Evolutionary conservation across 768 basidiomycete species (phyloP).

Genomic region (Trametes elegans): DNA sequence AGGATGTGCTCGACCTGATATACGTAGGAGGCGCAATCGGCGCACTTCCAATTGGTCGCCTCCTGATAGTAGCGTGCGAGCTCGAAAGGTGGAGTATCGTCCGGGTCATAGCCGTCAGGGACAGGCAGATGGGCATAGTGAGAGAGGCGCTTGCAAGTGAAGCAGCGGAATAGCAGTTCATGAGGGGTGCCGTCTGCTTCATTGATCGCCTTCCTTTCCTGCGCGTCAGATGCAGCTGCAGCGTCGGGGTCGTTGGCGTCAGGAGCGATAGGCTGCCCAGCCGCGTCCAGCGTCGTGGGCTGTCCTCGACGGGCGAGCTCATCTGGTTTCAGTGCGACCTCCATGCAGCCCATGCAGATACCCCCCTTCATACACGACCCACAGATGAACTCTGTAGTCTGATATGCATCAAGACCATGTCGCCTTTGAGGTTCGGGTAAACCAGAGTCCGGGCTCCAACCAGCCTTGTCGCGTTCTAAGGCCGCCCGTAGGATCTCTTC

Average conservation of each 20-base stretch:
- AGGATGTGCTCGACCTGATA: constrained; percentile 80
- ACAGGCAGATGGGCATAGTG: constrained; percentile 75
- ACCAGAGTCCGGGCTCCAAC: constrained; percentile 13
- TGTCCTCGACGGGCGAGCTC: neutral
- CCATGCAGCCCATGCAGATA: constrained; percentile 73
- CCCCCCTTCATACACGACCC: constrained; percentile 73
- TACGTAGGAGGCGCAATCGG: constrained; percentile 71
- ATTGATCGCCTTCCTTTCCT: too few relatives aligned
- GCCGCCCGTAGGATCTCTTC: constrained; percentile 74
- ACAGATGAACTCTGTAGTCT: constrained; percentile 81
- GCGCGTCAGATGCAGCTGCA: constrained; percentile 10
- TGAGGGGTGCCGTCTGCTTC: constrained; percentile 19
- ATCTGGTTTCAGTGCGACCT: constrained; percentile 52
- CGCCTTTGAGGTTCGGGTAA: constrained; percentile 42
- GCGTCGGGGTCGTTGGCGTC: neutral
- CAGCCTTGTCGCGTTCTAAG: constrained; percentile 26
- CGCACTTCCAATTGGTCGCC: constrained; percentile 61
- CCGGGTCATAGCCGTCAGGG: constrained; percentile 37
- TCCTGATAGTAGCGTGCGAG: constrained; percentile 64
- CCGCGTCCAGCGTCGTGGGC: neutral
- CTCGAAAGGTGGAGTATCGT: constrained; percentile 30
- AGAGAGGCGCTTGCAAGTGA: constrained; percentile 76
- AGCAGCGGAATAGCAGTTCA: constrained; percentile 76
- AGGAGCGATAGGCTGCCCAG: neutral
- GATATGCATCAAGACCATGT: constrained; percentile 42